These are phyloP conservation scores for Thermothielavioides terrestris DNA, from an alignment of 495 filamentous ascomycete genomes.

Conservation along the genomic window DNA sequence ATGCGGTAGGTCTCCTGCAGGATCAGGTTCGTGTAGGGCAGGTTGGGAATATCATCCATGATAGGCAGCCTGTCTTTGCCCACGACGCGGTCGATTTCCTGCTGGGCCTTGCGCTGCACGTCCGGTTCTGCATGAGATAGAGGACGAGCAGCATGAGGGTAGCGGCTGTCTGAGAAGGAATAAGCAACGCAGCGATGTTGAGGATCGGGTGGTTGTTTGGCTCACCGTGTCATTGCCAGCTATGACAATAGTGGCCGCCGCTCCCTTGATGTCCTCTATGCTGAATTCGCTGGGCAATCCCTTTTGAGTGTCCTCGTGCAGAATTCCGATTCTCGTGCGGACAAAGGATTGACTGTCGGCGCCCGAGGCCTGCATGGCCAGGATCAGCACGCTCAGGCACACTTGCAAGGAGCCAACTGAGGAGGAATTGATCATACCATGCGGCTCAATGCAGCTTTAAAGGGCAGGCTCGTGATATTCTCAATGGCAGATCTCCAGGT, in stretches of 20 bases:
- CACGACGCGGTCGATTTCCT: constrained; percentile 49
- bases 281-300: constrained; percentile 29
- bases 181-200: not conserved
- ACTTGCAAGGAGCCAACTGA: not conserved
- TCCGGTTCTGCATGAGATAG: constrained; percentile 36
- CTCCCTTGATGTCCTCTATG: constrained; percentile 41
- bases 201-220: not conserved
- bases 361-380: constrained; percentile 1
- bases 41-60: constrained; percentile 40
- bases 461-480: constrained; percentile 24
- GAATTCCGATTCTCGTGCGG: constrained; percentile 23
- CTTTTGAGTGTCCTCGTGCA: constrained; percentile 15
- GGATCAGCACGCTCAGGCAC: not conserved
- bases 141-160: constrained; percentile 35
- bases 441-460: constrained; percentile 19
- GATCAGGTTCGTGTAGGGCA: constrained; percentile 44
- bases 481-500: constrained; percentile 31
- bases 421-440: constrained; percentile 13
- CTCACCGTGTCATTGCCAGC: constrained; percentile 42
- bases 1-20: constrained; percentile 55
- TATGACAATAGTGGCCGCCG: constrained; percentile 41
- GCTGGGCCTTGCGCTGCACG: constrained; percentile 46
- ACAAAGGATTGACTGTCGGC: constrained; percentile 25
- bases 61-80: constrained; percentile 40
- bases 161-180: constrained; percentile 25